Percentiles rank a stretch among this genome's conserved stretches.
Conservation (phyloP, 306 rosid species). For the Gleditsia sinensis region DNA sequence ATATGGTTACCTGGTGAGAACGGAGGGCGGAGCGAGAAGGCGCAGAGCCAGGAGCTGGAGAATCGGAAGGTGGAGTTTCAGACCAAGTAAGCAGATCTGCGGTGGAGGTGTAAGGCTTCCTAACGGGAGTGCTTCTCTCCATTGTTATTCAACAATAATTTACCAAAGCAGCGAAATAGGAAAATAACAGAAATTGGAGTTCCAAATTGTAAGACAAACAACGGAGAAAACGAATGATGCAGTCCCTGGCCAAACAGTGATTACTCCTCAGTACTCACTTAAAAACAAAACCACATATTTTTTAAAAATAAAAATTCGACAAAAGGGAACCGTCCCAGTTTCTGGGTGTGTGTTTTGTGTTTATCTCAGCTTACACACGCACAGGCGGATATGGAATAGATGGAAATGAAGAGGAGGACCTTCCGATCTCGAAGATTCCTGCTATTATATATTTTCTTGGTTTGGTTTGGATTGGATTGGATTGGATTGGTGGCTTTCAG, state of each 20-base stretch:
- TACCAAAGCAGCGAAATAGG: too few species aligned
- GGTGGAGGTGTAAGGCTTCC: constrained; percentile 70
- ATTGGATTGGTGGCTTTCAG: too few species aligned
- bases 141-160: constrained; percentile 28
- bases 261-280: background rate
- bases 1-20: constrained; percentile 59
- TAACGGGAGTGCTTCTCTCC: constrained; percentile 72
- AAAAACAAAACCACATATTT: background rate
- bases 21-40: constrained; percentile 54
- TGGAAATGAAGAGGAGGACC: constrained; percentile 38
- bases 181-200: too few species aligned
- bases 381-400: constrained; percentile 39
- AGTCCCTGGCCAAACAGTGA: background rate
- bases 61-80: constrained; percentile 53
- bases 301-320: background rate
- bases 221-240: background rate
- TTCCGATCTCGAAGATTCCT: constrained; percentile 38
- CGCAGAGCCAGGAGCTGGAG: constrained; percentile 45
- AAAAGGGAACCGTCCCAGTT: constrained; percentile 23
- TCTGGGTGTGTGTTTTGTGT: constrained; percentile 9
- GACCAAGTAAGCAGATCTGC: constrained; percentile 84
- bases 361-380: constrained; percentile 1
- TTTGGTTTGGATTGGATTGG: too few species aligned
- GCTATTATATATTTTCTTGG: background rate
- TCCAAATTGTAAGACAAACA: background rate